Evolutionary conservation across 768 basidiomycete genomes (phyloP).

Genomic region (Boletellus emodensis): DNA sequence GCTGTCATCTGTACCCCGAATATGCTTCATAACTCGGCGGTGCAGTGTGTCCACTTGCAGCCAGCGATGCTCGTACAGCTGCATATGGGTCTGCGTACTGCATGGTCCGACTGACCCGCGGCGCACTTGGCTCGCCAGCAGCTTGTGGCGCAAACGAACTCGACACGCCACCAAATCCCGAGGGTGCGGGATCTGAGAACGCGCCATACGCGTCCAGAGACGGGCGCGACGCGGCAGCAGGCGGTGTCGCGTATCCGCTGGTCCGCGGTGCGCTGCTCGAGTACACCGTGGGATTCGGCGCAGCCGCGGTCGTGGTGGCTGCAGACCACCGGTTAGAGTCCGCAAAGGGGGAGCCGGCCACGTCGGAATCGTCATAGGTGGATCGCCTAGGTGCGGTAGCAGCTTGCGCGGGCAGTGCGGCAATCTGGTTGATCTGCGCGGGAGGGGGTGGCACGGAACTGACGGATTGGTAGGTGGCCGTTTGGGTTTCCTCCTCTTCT

Average conservation of each 20-base stretch:
- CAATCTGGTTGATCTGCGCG: conserved; percentile 23
- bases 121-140: conserved; percentile 29
- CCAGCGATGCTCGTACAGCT: conserved; percentile 63
- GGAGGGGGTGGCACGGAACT: conserved; percentile 30
- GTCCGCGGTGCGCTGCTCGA: conserved; percentile 20
- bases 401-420: conserved; percentile 9
- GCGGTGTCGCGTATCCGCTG: conserved; percentile 30
- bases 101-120: conserved; percentile 83
- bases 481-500: conserved; percentile 53
- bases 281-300: conserved; percentile 22
- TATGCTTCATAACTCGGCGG: conserved; percentile 56
- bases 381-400: conserved; percentile 19
- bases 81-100: conserved; percentile 90
- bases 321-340: conserved; percentile 51
- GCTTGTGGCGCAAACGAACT: conserved; percentile 34
- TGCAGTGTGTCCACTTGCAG: conserved; percentile 27
- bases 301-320: conserved; percentile 25
- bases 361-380: conserved; percentile 22
- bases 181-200: conserved; percentile 83
- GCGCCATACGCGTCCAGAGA: conserved; percentile 90
- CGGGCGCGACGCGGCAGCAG: conserved; percentile 43
- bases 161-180: conserved; percentile 54
- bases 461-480: conserved; percentile 45
- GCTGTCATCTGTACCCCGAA: conserved; percentile 43
- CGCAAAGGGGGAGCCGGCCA: conserved; percentile 41